phyloP scores from a whole-genome alignment of 192 early-diverging fungal species.

The Polychytrium aggregatum region DNA sequence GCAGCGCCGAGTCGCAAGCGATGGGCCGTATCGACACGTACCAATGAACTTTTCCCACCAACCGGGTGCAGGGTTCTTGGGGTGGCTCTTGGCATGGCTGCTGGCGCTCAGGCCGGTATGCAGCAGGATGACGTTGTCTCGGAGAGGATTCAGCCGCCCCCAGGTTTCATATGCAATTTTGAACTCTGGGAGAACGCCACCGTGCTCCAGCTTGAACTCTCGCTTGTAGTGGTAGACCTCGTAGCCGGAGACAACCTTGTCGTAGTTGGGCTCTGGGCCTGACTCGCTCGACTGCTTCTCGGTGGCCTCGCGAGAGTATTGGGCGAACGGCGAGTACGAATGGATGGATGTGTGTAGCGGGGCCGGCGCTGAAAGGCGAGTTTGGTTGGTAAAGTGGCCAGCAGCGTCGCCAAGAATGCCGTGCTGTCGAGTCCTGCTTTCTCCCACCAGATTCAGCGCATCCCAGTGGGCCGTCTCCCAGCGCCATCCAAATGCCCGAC shows the following conservation, averaged over 20 bases:
- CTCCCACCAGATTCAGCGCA: too few relatives aligned
- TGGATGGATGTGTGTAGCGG: too few relatives aligned
- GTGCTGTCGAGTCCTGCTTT: too few relatives aligned
- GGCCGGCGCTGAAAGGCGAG: too few relatives aligned
- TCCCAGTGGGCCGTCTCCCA: too few relatives aligned
- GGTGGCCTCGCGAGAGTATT: too few relatives aligned
- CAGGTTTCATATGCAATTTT: slow-evolving; percentile 93
- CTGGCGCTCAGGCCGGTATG: slow-evolving; percentile 90
- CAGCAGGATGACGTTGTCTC: slow-evolving; percentile 79
- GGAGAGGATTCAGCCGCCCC: slow-evolving; percentile 74
- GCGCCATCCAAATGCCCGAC: too few relatives aligned
- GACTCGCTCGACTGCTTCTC: too few relatives aligned
- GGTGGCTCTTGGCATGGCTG: slow-evolving; percentile 84
- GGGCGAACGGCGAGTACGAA: too few relatives aligned
- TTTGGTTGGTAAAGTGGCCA: too few relatives aligned
- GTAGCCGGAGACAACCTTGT: slow-evolving; percentile 65
- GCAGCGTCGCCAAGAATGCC: too few relatives aligned
- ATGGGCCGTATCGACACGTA: too few relatives aligned
- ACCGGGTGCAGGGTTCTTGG: slow-evolving; percentile 60
- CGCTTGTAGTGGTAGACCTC: slow-evolving; percentile 42
- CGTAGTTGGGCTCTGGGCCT: slow-evolving; percentile 77
- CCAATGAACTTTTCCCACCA: slow-evolving; percentile 98
- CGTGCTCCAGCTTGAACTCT: slow-evolving; percentile 70
- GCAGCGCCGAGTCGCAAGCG: background rate
- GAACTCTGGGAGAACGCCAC: slow-evolving; percentile 64